Evolutionary conservation across 148 eudicot genomes (phyloP).

Genomic region (Euryodendron excelsum): DNA sequence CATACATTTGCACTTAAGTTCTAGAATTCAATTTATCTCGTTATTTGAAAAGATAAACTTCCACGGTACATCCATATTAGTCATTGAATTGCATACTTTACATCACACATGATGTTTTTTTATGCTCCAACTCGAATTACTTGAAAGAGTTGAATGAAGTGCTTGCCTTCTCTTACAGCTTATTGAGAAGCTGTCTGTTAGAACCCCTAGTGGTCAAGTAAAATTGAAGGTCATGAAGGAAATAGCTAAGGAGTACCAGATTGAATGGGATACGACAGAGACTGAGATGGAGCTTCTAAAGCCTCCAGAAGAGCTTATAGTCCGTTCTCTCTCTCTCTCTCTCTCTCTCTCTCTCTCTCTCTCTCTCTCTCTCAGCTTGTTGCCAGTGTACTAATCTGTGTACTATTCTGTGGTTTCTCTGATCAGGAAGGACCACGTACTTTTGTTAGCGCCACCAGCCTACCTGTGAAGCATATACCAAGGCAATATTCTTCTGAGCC

Average conservation of each 20-base stretch:
- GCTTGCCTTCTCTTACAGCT: conserved; percentile 32
- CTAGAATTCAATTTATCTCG: background rate
- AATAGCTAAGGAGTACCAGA: conserved; percentile 91
- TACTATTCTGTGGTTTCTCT: conserved; percentile 6
- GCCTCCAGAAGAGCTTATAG: conserved; percentile 87
- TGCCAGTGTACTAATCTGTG: background rate
- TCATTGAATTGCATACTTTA: background rate
- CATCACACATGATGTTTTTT: background rate
- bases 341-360: conserved; percentile 14
- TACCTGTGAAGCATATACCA: conserved; percentile 52
- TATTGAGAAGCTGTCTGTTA: conserved; percentile 60
- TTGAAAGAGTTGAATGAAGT: background rate
- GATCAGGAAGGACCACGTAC: conserved; percentile 76
- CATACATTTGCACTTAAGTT: background rate
- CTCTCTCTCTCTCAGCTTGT: background rate
- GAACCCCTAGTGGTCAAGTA: conserved; percentile 53
- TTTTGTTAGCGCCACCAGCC: conserved; percentile 78
- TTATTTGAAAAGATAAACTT: too few relatives aligned
- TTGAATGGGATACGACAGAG: conserved; percentile 84
- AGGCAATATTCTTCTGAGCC: conserved; percentile 43
- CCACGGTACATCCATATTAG: background rate
- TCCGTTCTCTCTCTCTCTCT: conserved; percentile 34
- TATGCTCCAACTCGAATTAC: background rate
- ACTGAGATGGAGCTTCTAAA: conserved; percentile 86
- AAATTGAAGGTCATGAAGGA: conserved; percentile 80